Base-by-base conservation (phyloP, 768 basidiomycete species). In the Trametes villosa region DNA sequence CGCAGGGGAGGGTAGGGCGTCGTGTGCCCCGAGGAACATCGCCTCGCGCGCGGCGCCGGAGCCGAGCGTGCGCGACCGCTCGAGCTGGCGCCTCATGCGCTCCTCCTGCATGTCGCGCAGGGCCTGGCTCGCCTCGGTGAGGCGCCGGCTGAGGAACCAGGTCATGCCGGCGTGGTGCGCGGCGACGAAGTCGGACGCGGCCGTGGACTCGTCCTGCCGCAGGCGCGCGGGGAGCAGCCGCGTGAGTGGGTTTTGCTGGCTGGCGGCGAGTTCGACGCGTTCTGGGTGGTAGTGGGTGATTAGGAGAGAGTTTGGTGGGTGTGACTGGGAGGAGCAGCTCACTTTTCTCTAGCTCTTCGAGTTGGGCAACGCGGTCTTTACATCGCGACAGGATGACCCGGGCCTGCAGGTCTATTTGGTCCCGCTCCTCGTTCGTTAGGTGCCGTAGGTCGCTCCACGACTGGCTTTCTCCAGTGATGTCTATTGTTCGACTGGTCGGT, bases 101-200 rank as follows among this genome's bases (percentile, higher is more conserved):
- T 96, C 94, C 74, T 98, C 96, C 75, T 99, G 97, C 79, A 98
- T 83, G 65, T 92, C 88, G 65, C 89, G 89, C 66, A 96, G 89
- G 17, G 71, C 79, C 68, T 92, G 86, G 66, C 92, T 89, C 26
- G 88, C 84, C 63, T 91, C 86, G 0, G 94, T 83, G 36, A 99
- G 81, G 38, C 90, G 84, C 51, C 89, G 82, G 70, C 84, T 89
- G 57, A 99, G 85, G 75, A 88, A 96, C 89, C 94, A 95, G 13
- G 93, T 92, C 65, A 99, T 85, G 68, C 90, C 85, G n/a, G 93
- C 83, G 68, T 92, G 92, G 72, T 99, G 97, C 4, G 94, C 93
- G n/a, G 93, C 88, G 30, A 86, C 72, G 65, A 91, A 81, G 68
- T 91, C 87, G 56, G 91, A 87, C 26, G 86, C 82, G 26, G 85